Conservation (phyloP, 352 stramenopile genomes). For the Hyphochytrium catenoides region DNA sequence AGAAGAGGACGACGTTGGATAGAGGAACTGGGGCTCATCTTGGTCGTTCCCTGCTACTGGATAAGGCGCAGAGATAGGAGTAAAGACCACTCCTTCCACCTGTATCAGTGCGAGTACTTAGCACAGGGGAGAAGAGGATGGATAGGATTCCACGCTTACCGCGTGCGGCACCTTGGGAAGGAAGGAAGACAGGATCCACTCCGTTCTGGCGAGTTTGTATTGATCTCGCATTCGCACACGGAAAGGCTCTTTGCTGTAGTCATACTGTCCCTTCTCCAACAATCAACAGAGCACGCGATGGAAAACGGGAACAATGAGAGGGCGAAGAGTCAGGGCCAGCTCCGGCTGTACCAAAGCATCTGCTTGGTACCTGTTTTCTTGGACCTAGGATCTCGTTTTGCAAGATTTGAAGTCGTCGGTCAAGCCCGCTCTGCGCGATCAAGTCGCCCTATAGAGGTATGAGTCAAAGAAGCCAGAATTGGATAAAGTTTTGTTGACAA, state of each 20-base stretch:
- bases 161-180: conserved; percentile 54
- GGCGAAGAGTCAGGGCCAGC: too few species aligned
- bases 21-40: conserved; percentile 54
- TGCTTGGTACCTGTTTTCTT: conserved; percentile 41
- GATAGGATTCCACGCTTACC: too few species aligned
- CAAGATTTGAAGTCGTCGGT: conserved; percentile 56
- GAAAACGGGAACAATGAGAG: not conserved
- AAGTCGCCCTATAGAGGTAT: too few species aligned
- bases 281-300: not conserved
- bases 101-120: too few species aligned
- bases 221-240: conserved; percentile 67
- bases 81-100: conserved; percentile 61
- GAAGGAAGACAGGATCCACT: conserved; percentile 59
- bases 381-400: conserved; percentile 66
- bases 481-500: too few species aligned
- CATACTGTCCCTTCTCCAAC: conserved; percentile 33
- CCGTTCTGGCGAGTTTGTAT: conserved; percentile 53
- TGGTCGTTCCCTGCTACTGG: conserved; percentile 54
- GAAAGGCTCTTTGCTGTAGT: conserved; percentile 51
- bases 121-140: too few species aligned
- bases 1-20: too few species aligned
- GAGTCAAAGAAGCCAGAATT: too few species aligned
- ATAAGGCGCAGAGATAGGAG: conserved; percentile 45
- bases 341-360: too few species aligned
- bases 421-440: conserved; percentile 60